Base-by-base conservation (phyloP, 2,329 filamentous ascomycete genomes). In the Fusarium odoratissimum region DNA sequence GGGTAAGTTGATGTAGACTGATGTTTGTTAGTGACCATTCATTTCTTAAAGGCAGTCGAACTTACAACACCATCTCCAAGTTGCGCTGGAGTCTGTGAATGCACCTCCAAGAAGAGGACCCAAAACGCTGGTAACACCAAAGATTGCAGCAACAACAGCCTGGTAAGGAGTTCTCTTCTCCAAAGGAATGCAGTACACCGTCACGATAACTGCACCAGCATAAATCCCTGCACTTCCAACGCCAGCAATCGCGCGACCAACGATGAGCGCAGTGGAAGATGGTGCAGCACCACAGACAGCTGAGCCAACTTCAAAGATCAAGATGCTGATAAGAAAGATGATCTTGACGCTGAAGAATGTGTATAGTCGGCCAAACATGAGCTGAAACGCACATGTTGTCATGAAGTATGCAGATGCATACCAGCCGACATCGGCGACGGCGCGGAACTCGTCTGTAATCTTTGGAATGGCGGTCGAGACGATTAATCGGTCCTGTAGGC, bases 371-470 rank as follows among this genome's bases (percentile, higher is more conserved):
- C 83, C 83, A 77, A 79, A 84, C 41, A 78, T 75, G 6, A 81
- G 78, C 72, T 84, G 82, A 69, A 82, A 80, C 45, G 77, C 79
- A 3, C 80, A 83, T 17, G 82, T 69, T 9, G 82, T 83, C 57
- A 86, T 76, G 63, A 86, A 84, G 67, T 83, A 87, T 28, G 84
- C 84, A 17, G 84, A 82, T 8, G 86, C 86, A 71, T 90, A 89
- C 88, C 88, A 90, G 14, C 84, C 83, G 17, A 88, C 82, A 57
- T 87, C 82, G 30, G 80, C 78, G 10, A 87, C 80, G 40, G 82
- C 79, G 35, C 83, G 77, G 75, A 86, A 85, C 25, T 84, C 80
- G 68, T 81, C 82, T 3, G 86, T 87, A 67, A 88, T 87, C 44
- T 83, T 83, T 2, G 86, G 86, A 42, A 87, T 86, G 8, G 85